Conservation (phyloP, 2,329 filamentous ascomycete species). For the Trichoderma lentiforme region DNA sequence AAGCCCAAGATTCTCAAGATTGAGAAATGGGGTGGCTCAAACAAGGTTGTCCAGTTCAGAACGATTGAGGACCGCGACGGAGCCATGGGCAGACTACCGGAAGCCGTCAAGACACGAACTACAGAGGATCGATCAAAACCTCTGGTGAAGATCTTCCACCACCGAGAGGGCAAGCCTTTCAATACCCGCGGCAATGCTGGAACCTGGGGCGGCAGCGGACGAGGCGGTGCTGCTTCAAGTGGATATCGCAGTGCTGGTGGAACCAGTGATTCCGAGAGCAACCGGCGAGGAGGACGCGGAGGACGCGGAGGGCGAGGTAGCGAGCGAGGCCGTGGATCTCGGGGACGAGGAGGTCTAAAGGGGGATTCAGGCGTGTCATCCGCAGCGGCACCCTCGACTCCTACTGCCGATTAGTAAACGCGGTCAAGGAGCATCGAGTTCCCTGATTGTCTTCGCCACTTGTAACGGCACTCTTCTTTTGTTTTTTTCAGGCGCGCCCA, state of each 20-base stretch:
- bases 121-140: slow-evolving; percentile 74
- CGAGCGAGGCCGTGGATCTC: slow-evolving; percentile 55
- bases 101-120: slow-evolving; percentile 70
- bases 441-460: slow-evolving; percentile 1
- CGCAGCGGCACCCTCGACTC: slow-evolving; percentile 49
- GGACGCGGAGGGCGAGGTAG: slow-evolving; percentile 56
- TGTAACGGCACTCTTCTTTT: slow-evolving; percentile 21
- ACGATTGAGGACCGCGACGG: slow-evolving; percentile 74
- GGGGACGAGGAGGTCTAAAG: slow-evolving; percentile 56
- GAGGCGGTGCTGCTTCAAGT: slow-evolving; percentile 59
- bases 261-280: slow-evolving; percentile 65
- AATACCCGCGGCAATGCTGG: slow-evolving; percentile 62
- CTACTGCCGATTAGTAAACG: slow-evolving; percentile 37
- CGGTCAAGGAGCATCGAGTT: background rate
- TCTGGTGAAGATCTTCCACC: slow-evolving; percentile 78
- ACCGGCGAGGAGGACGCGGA: slow-evolving; percentile 54
- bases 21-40: slow-evolving; percentile 73
- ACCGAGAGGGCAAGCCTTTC: slow-evolving; percentile 57
- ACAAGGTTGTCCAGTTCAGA: slow-evolving; percentile 84
- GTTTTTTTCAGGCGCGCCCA: background rate
- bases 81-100: slow-evolving; percentile 70
- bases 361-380: slow-evolving; percentile 56
- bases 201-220: slow-evolving; percentile 63
- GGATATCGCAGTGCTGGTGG: slow-evolving; percentile 83
- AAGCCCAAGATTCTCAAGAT: slow-evolving; percentile 74